Evolutionary conservation across 148 eudicot species (phyloP).

Genomic region (Chenopodium formosanum): DNA sequence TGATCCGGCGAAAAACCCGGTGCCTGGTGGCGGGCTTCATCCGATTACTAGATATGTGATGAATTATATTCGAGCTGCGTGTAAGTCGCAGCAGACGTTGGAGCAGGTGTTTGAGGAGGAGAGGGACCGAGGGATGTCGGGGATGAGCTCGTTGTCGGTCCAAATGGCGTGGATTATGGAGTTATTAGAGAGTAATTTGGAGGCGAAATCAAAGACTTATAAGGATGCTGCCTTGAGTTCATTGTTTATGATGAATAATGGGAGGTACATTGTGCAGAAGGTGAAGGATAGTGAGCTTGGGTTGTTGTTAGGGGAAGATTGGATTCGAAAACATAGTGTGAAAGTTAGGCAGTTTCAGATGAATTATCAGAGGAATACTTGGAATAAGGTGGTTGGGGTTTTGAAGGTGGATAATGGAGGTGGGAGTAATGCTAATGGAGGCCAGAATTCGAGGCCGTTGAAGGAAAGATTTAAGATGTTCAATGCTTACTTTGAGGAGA

Average conservation of each 20-base stretch:
- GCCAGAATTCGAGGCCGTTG: slow-evolving; percentile 38
- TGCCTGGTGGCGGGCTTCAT: slow-evolving; percentile 88
- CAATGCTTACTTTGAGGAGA: slow-evolving; percentile 69
- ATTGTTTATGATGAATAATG: slow-evolving; percentile 94
- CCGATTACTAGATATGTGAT: slow-evolving; percentile 92
- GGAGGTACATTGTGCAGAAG: slow-evolving; percentile 83
- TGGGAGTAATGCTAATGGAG: slow-evolving; percentile 32
- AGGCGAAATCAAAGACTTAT: slow-evolving; percentile 73
- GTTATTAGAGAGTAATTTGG: slow-evolving; percentile 84
- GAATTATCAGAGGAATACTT: slow-evolving; percentile 78
- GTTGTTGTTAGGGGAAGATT: slow-evolving; percentile 75
- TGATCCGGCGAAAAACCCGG: slow-evolving; percentile 79
- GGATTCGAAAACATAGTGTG: slow-evolving; percentile 71
- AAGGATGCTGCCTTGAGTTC: slow-evolving; percentile 69
- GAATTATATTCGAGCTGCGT: slow-evolving; percentile 87
- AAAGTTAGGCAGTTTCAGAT: slow-evolving; percentile 71
- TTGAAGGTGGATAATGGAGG: slow-evolving; percentile 58
- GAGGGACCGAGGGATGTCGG: slow-evolving; percentile 20
- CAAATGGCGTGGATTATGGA: slow-evolving; percentile 94
- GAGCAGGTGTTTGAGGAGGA: slow-evolving; percentile 86
- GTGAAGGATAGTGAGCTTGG: slow-evolving; percentile 81
- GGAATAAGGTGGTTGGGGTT: slow-evolving; percentile 72
- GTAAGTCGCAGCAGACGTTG: slow-evolving; percentile 62
- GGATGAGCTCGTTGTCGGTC: slow-evolving; percentile 53
- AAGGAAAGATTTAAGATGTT: slow-evolving; percentile 82